These are phyloP conservation scores for Thymus quinquecostatus DNA, from an alignment of 257 asterid genomes.

Conservation along the genomic window DNA sequence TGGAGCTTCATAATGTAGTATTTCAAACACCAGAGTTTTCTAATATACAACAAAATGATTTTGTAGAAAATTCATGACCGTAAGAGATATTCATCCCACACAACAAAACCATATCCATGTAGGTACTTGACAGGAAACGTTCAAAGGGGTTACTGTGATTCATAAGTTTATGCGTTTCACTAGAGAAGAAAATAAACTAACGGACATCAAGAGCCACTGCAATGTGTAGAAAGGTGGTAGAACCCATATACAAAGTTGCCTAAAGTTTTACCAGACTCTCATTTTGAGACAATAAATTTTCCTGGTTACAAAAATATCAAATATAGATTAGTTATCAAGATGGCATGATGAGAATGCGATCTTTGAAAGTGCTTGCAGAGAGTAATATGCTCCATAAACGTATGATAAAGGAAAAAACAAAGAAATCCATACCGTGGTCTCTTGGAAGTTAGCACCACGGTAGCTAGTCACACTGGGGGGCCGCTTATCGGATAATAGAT, in stretches of 20 bases:
- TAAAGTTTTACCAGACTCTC: too few species aligned
- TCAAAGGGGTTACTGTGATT: not conserved
- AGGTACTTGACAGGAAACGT: not conserved
- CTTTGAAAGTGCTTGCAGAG: constrained; percentile 8
- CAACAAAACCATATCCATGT: not conserved
- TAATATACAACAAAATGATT: too few species aligned
- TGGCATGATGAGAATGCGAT: constrained; percentile 12
- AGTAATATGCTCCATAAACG: constrained; percentile 1
- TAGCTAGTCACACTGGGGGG: constrained; percentile 72
- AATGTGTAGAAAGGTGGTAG: not conserved
- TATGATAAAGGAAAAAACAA: not conserved
- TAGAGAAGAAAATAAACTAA: constrained; percentile 1
- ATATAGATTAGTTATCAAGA: too few species aligned
- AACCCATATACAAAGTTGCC: too few species aligned
- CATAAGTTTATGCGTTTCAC: not conserved
- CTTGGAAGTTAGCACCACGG: constrained; percentile 77
- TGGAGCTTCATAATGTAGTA: constrained; percentile 9
- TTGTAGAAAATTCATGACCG: not conserved
- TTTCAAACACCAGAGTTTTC: too few species aligned
- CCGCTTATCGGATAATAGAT: constrained; percentile 74
- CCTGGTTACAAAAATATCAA: too few species aligned
- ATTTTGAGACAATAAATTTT: too few species aligned
- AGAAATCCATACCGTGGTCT: constrained; percentile 57
- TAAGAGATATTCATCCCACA: not conserved
- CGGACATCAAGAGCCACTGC: constrained; percentile 12